Evolutionary conservation across 2,329 filamentous ascomycete genomes (phyloP), one percentile per base, ranked within the genome.

Genomic region (Exophiala sideris): DNA sequence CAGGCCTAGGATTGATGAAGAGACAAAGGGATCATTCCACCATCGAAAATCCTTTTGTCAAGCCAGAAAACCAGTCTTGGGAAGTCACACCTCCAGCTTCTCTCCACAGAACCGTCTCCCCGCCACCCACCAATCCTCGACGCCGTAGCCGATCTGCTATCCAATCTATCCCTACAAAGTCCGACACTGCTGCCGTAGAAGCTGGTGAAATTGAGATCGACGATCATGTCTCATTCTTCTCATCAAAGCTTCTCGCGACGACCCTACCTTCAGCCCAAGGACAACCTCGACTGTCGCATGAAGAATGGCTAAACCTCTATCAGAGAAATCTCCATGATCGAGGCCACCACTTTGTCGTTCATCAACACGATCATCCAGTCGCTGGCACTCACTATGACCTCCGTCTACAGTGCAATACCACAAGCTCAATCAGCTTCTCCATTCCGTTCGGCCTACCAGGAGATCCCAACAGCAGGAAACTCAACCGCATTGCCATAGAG

Each of bases 291-390:
- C 64, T 81, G 3, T 58, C 68, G 1, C 72, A 79, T 18, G 32
- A 66, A 2, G 67, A 71, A 1, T 81, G 77, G 67, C 55, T 65
- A 20, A 63, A 70, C 2, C 65, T 82, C 2, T 82, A 81, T 62
- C 62, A 64, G n/a, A 67, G 71, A 9, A 80, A 79, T 58, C 66
- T 73, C 46, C 69, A 76, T 52, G 51, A 66, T 0, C 56, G 74
- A 40, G 79, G 79, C 7, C 68, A 69, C 18, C 82, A 85, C 66
- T 89, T 88, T 64, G 81, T 89, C 48, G 77, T 89, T 35, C 85
- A 89, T 66, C 85, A 89, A 65, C 85, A 89, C 65, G 85, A 88
- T 64, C 86, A 89, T 65, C 86, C 86, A 1, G 67, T 87, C 40
- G 84, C 86, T 8, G 85, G 86, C 20, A 77, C 78, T 1, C 83